phyloP scores from a whole-genome alignment of 257 asterid genomes.

The Solanum appendiculatum region DNA sequence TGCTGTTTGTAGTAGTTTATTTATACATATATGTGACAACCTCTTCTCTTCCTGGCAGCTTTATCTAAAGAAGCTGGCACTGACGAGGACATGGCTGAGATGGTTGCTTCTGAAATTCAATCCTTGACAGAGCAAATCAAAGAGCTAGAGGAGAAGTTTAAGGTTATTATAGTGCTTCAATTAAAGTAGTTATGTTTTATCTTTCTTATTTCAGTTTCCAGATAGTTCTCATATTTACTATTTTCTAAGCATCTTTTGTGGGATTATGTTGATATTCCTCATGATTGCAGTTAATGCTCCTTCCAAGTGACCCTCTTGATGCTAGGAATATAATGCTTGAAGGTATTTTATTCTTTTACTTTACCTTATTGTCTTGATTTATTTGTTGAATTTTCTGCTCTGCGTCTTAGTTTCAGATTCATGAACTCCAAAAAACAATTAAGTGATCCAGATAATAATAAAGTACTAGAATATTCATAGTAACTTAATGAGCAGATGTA shows the following conservation, averaged over 20 bases:
- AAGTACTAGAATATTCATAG: background rate
- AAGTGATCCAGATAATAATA: background rate
- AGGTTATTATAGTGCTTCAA: conserved; percentile 30
- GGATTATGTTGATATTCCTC: background rate
- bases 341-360: conserved; percentile 35
- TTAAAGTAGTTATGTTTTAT: background rate
- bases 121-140: conserved; percentile 47
- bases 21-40: background rate
- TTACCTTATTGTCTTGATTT: background rate
- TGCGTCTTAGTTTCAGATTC: background rate
- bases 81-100: conserved; percentile 86
- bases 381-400: background rate
- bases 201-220: background rate
- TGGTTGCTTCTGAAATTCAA: conserved; percentile 82
- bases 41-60: conserved; percentile 33
- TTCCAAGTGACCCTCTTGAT: conserved; percentile 95
- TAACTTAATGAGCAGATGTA: background rate
- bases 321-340: conserved; percentile 94
- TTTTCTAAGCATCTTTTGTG: background rate
- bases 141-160: conserved; percentile 64
- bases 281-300: conserved; percentile 52
- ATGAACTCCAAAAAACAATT: background rate
- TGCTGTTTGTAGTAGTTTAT: background rate
- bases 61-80: conserved; percentile 67
- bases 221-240: background rate